Percentiles rank a stretch among this genome's conserved stretches.
Conservation (phyloP, 345 rosid species). For the Gossypium rotundifolium region DNA sequence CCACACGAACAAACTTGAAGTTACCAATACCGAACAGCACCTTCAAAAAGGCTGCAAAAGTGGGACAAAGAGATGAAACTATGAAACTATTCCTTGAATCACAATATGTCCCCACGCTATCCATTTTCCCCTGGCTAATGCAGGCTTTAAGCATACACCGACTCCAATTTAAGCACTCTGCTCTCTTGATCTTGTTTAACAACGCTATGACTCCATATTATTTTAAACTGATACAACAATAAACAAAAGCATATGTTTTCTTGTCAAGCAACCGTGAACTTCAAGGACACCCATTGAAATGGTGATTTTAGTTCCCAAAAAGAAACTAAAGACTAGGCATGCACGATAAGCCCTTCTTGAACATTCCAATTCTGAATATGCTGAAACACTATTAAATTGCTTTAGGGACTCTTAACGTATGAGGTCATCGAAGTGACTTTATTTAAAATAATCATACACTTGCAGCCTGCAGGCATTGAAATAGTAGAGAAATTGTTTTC, state of each 20-base stretch:
- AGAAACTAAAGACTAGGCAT: neutral
- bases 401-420: neutral
- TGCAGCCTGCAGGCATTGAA: neutral
- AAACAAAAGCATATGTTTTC: neutral
- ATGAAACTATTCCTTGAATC: constrained; percentile 18
- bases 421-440: neutral
- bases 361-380: neutral
- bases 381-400: neutral
- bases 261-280: neutral
- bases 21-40: constrained; percentile 2
- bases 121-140: constrained; percentile 7
- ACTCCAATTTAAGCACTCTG: neutral
- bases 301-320: neutral
- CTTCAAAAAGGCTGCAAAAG: constrained; percentile 27
- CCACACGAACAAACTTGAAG: constrained; percentile 22
- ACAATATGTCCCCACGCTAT: constrained; percentile 35
- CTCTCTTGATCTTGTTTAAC: neutral
- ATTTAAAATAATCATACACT: neutral
- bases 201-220: neutral
- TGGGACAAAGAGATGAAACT: neutral
- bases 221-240: neutral
- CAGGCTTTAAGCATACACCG: neutral
- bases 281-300: neutral
- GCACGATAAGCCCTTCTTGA: neutral
- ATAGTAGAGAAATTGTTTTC: neutral